Evolutionary conservation across 768 basidiomycete genomes (phyloP).

Genomic region (Trametes elegans): DNA sequence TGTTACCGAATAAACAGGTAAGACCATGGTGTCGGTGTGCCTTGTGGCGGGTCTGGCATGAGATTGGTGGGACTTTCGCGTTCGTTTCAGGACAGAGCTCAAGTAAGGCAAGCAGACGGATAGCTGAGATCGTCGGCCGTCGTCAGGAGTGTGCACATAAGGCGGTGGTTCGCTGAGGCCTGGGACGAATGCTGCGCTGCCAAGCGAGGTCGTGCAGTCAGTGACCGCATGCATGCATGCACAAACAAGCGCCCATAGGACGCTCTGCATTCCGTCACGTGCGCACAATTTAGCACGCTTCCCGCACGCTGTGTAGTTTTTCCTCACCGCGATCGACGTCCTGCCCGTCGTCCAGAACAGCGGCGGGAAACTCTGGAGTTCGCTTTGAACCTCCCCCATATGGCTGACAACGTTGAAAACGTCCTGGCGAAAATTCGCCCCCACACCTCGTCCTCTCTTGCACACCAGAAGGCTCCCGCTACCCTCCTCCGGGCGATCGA

Average conservation of each 20-base stretch:
- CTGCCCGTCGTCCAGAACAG: background rate
- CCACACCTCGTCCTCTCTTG: constrained; percentile 75
- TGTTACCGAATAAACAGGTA: constrained; percentile 66
- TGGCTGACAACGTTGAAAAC: constrained; percentile 42
- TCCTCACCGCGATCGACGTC: constrained; percentile 5
- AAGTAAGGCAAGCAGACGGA: background rate
- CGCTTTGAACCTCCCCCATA: background rate
- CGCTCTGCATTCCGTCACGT: background rate
- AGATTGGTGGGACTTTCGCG: background rate
- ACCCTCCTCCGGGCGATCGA: constrained; percentile 84
- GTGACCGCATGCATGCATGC: background rate
- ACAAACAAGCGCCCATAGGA: background rate
- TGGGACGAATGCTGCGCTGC: background rate
- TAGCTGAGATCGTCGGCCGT: background rate
- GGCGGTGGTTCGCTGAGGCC: too few relatives aligned
- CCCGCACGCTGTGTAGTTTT: constrained; percentile 1
- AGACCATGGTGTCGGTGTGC: constrained; percentile 54
- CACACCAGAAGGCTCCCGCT: constrained; percentile 89
- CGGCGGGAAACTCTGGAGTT: background rate
- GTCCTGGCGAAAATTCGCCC: constrained; percentile 83
- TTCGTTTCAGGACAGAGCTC: too few relatives aligned
- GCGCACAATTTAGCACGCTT: constrained; percentile 1
- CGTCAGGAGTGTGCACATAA: too few relatives aligned
- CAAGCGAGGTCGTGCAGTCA: background rate
- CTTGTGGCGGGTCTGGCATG: constrained; percentile 22